Conservation (phyloP, 139 green algal species). For the Trebouxia sp. region DNA sequence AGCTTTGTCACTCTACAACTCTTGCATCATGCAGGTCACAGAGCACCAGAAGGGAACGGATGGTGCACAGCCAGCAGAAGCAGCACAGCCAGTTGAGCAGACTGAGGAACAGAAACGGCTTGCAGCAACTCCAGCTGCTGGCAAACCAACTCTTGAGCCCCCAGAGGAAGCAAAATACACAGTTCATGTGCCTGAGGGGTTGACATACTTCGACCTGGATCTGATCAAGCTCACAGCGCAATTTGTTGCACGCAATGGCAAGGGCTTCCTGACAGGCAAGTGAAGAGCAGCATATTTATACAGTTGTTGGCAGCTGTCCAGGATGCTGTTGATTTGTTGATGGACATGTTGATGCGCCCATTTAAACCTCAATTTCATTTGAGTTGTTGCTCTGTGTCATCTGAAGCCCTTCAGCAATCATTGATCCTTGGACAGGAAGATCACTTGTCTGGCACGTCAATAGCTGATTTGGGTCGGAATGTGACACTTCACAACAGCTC, state of each 20-base stretch:
- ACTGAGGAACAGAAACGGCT: slow-evolving; percentile 37
- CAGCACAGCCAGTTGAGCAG: slow-evolving; percentile 40
- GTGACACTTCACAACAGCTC: no score
- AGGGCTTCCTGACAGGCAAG: slow-evolving; percentile 73
- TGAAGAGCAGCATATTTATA: not conserved
- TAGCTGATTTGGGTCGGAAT: no score
- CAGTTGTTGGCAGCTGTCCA: not conserved
- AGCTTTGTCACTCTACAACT: no score
- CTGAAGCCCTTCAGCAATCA: no score
- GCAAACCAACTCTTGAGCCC: slow-evolving; percentile 58
- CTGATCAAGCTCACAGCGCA: slow-evolving; percentile 95
- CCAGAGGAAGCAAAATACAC: slow-evolving; percentile 77
- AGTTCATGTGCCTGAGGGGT: slow-evolving; percentile 86
- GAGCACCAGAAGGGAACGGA: slow-evolving; percentile 49
- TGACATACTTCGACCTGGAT: slow-evolving; percentile 88
- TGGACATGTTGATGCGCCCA: no score
- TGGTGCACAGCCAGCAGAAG: slow-evolving; percentile 6
- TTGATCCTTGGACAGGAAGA: no score
- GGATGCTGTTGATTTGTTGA: no score
- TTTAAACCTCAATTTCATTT: no score
- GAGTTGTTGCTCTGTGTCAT: no score
- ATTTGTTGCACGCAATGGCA: slow-evolving; percentile 94
- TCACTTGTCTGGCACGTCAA: no score
- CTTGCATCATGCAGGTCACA: slow-evolving; percentile 50
- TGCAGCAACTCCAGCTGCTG: slow-evolving; percentile 32